phyloP scores from a whole-genome alignment of 2,329 filamentous ascomycete species.

The Paracamarosporium sp. region DNA sequence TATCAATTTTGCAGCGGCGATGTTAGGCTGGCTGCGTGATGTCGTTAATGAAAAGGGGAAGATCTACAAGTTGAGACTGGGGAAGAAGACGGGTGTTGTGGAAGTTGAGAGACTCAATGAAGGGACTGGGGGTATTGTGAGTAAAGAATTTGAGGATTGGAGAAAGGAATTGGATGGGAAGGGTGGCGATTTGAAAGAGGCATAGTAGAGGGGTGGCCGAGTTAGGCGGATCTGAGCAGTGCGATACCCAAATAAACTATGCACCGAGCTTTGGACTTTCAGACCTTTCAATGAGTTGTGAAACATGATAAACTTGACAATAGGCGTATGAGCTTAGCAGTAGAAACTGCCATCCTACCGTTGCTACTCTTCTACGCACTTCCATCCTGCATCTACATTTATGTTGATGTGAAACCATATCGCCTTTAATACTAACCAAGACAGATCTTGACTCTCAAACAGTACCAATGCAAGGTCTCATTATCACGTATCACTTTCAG shows the following conservation, averaged over 20 bases:
- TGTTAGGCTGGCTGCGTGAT: slow-evolving; percentile 76
- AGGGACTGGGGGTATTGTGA: slow-evolving; percentile 78
- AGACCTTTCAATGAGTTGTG: no score
- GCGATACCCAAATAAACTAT: background rate
- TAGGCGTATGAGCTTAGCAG: no score
- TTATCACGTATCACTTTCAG: no score
- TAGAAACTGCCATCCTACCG: no score
- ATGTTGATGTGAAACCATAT: no score
- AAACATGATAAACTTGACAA: no score
- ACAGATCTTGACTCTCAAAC: no score
- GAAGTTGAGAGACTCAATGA: slow-evolving; percentile 78
- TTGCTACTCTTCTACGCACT: no score
- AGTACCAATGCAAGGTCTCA: no score
- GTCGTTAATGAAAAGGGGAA: slow-evolving; percentile 68
- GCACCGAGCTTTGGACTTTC: no score
- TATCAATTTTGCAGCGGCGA: slow-evolving; percentile 83
- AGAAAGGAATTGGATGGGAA: slow-evolving; percentile 40
- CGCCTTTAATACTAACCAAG: no score
- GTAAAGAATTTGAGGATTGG: slow-evolving; percentile 80
- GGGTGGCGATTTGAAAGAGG: slow-evolving; percentile 2
- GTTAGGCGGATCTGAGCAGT: background rate
- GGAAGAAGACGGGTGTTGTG: slow-evolving; percentile 67
- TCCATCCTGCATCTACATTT: no score
- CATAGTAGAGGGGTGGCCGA: background rate
- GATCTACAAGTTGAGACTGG: slow-evolving; percentile 80